Conservation (phyloP, 1,284 basidiomycete species). For the Ustanciosporium gigantosporum region DNA sequence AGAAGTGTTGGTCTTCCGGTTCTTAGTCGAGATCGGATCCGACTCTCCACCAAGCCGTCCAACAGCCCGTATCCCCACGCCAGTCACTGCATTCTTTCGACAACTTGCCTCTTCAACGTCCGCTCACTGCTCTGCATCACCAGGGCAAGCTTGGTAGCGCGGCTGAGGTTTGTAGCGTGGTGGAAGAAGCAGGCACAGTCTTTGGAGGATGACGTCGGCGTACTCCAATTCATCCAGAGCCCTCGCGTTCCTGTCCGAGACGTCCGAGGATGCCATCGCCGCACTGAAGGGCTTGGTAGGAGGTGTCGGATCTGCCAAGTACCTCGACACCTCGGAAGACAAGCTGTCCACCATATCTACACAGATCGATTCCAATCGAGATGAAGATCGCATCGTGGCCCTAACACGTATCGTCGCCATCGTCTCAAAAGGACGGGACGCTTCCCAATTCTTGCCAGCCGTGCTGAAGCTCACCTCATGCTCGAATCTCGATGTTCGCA, state of each 20-base stretch:
- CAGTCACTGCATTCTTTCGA: no score
- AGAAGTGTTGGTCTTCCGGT: no score
- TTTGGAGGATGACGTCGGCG: conserved; percentile 40
- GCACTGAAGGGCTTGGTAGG: conserved; percentile 53
- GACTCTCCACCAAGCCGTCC: no score
- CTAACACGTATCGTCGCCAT: conserved; percentile 62
- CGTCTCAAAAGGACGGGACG: conserved; percentile 88
- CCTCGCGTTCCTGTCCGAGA: conserved; percentile 52
- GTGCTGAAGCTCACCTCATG: conserved; percentile 58
- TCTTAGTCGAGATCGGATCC: no score
- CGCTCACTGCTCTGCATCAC: no score
- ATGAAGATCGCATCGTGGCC: conserved; percentile 52
- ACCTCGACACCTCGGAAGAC: conserved; percentile 52
- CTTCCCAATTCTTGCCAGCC: conserved; percentile 71
- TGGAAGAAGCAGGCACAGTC: no score
- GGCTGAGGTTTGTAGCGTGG: no score
- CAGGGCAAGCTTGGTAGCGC: no score
- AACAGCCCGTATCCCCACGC: no score
- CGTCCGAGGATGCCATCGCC: conserved; percentile 55
- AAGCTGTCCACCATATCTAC: conserved; percentile 41
- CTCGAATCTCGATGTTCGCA: conserved; percentile 80
- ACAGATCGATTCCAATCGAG: conserved; percentile 50
- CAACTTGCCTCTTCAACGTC: no score
- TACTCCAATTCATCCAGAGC: conserved; percentile 54
- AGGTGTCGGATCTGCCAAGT: conserved; percentile 45